Evolutionary conservation across 1,284 basidiomycete genomes (phyloP).

Genomic region (Meira miltonrushii): DNA sequence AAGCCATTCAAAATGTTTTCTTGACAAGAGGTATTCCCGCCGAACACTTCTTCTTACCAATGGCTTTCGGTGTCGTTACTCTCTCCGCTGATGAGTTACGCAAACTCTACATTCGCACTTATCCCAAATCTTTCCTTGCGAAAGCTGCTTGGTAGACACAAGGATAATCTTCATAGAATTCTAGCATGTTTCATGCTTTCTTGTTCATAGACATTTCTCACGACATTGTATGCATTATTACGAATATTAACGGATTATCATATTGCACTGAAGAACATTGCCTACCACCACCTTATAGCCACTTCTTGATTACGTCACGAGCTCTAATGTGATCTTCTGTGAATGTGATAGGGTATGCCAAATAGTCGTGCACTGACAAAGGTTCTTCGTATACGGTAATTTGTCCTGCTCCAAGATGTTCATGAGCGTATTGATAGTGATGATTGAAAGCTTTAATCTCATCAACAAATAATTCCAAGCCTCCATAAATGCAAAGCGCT

Average conservation of each 20-base stretch:
- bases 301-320: background rate
- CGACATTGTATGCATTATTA: too few relatives aligned
- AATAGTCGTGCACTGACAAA: constrained; percentile 7
- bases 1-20: constrained; percentile 58
- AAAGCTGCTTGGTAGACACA: constrained; percentile 42
- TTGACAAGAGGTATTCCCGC: constrained; percentile 59
- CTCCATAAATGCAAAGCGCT: background rate
- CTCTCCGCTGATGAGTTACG: constrained; percentile 51
- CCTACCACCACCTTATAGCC: too few relatives aligned
- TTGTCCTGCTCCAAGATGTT: background rate
- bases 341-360: background rate
- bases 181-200: too few relatives aligned
- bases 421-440: background rate
- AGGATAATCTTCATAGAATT: background rate
- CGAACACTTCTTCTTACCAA: constrained; percentile 58
- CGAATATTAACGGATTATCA: background rate
- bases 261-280: background rate
- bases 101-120: constrained; percentile 41
- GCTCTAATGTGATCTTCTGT: background rate
- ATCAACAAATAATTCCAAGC: constrained; percentile 6
- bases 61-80: constrained; percentile 54
- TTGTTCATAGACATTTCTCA: too few relatives aligned
- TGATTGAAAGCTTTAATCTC: constrained; percentile 1
- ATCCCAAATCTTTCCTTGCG: constrained; percentile 42
- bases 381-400: constrained; percentile 2